Conservation (phyloP, 306 rosid genomes). For the Canavalia gladiata region DNA sequence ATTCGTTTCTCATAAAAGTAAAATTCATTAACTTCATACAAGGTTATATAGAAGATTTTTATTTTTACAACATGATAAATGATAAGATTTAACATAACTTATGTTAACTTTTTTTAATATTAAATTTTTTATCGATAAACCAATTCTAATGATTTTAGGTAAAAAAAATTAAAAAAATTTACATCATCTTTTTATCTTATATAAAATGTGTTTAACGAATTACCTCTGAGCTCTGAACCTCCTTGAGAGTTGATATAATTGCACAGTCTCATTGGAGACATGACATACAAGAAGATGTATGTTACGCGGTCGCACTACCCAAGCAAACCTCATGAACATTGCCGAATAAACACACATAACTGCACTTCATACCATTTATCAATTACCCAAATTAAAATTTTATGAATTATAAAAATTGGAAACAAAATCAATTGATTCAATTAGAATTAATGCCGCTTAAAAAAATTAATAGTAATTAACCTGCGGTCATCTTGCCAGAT, state of each 20-base stretch:
- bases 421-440: not conserved
- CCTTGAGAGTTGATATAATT: constrained; percentile 58
- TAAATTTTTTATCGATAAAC: too few relatives aligned
- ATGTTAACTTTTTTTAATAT: too few relatives aligned
- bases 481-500: constrained; percentile 67
- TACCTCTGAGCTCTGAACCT: constrained; percentile 52
- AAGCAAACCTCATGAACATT: constrained; percentile 58
- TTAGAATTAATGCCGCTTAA: not conserved
- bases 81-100: too few relatives aligned
- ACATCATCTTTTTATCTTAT: too few relatives aligned
- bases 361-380: not conserved
- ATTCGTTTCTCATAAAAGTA: too few relatives aligned
- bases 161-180: too few relatives aligned
- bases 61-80: too few relatives aligned
- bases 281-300: constrained; percentile 56
- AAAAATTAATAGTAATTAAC: constrained; percentile 42
- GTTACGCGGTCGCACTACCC: constrained; percentile 61
- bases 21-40: not conserved
- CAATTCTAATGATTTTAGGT: too few relatives aligned
- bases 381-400: not conserved
- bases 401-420: not conserved
- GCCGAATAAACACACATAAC: constrained; percentile 60
- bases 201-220: too few relatives aligned
- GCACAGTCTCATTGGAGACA: constrained; percentile 53
- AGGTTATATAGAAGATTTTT: too few relatives aligned